These are phyloP conservation scores for Candida boleticola DNA, from an alignment of 805 yeast genomes.

Conservation along the genomic window DNA sequence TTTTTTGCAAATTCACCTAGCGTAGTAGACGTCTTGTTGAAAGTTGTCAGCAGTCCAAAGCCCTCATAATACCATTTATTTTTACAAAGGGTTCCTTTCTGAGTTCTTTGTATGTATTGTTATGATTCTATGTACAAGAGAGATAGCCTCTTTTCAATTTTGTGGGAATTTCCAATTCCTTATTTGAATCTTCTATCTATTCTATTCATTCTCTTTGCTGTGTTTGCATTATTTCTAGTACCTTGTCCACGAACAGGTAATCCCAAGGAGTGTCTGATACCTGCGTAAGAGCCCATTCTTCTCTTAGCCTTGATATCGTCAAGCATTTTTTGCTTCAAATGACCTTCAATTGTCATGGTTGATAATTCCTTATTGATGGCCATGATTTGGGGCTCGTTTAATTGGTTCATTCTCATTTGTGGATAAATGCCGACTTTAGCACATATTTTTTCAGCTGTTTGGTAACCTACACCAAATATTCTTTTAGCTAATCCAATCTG, in stretches of 20 bases:
- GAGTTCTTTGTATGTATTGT: conserved; percentile 1
- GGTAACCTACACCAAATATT: conserved; percentile 83
- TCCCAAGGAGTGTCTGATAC: conserved; percentile 85
- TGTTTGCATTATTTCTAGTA: conserved; percentile 86
- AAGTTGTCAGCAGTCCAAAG: too few relatives aligned
- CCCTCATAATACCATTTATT: too few relatives aligned
- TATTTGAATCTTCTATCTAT: conserved; percentile 52
- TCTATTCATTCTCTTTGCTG: conserved; percentile 83
- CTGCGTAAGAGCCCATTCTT: conserved; percentile 79
- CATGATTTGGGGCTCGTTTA: conserved; percentile 83
- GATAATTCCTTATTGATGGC: conserved; percentile 85
- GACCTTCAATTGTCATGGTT: conserved; percentile 78
- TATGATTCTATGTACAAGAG: not conserved
- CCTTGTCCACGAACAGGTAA: conserved; percentile 73
- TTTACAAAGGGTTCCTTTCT: too few relatives aligned
- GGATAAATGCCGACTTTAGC: conserved; percentile 91
- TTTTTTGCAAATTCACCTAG: not conserved
- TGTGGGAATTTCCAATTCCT: too few relatives aligned
- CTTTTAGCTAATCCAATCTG: conserved; percentile 69
- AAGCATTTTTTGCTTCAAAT: conserved; percentile 67
- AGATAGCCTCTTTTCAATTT: not conserved
- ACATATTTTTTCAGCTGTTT: conserved; percentile 72
- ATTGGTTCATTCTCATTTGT: conserved; percentile 89
- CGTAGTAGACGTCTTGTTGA: not conserved
- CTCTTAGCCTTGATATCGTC: conserved; percentile 78